Base-by-base conservation (phyloP, 768 basidiomycete species). In the Serendipita sp. region DNA sequence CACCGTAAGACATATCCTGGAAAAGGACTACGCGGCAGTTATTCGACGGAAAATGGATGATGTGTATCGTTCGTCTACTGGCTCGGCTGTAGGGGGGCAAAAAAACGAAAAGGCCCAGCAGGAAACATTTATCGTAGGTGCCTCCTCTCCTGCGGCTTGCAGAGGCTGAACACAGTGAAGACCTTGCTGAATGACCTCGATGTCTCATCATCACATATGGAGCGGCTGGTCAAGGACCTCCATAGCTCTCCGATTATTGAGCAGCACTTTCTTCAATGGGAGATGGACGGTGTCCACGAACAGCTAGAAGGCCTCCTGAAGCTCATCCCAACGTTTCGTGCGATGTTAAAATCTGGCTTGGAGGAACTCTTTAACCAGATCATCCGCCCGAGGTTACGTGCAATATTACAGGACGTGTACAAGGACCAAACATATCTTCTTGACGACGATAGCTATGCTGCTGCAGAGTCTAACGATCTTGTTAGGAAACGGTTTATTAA, bases 361-460 rank as follows among this genome's bases (percentile, higher is more conserved):
- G 96, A 99, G 69, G 91, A 95, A 69, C 77, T 98, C 43, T 97
- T 98, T 78, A 97, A 93, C 69, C 95, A 98, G 71, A 78, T 97
- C 8, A 80, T 94, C 69, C 82, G 94, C 18, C 94, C 96, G 0
- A 85, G 84, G 65, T 73, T 99, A 55, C 84, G 96, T 29, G 87
- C 82, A 40, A 77, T 98, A 52, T 79, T 97, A 53, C 74, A 83
- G 3, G 96, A 98, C 66, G 81, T 92, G 4, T 96, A 95, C 74
- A 92, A 86, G 71, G 94, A 94, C 67, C 80, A 92, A 4, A 83
- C 83, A 3, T 98, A 99, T 71, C 73, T 88, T 27, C 76, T 98
- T 13, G 92, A 96, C 69, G 95, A 98, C 62, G 92, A 96, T 66
- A 76, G 76, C 0, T 98, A 95, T 71, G 76, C 85, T 1, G 75